Evolutionary conservation across 2,329 filamentous ascomycete genomes (phyloP).

Genomic region (Aspergillus sp.): DNA sequence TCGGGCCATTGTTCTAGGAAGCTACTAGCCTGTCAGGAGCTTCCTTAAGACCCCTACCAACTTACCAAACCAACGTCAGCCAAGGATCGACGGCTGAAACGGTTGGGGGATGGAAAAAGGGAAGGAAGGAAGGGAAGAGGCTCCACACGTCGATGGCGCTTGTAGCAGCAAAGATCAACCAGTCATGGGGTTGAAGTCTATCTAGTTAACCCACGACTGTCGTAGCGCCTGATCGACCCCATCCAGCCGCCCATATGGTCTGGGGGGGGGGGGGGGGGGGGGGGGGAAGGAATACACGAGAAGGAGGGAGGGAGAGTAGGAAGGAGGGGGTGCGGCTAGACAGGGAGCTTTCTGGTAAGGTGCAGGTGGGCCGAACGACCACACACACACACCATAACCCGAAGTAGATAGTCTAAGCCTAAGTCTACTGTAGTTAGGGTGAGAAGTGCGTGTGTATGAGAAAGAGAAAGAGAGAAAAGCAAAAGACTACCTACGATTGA

Average conservation of each 20-base stretch:
- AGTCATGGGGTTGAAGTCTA: neutral
- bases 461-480: too few species aligned
- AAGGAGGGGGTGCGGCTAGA: too few species aligned
- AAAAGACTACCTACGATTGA: too few species aligned
- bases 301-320: too few species aligned
- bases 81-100: constrained; percentile 20
- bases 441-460: too few species aligned
- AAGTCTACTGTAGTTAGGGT: too few species aligned
- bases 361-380: neutral
- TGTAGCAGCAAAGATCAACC: neutral
- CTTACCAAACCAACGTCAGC: constrained; percentile 14
- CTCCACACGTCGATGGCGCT: neutral
- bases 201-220: neutral
- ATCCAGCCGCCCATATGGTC: neutral
- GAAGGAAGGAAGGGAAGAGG: neutral
- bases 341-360: neutral
- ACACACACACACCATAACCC: neutral
- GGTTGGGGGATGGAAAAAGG: constrained; percentile 4
- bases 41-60: neutral
- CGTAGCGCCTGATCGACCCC: neutral
- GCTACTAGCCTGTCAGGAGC: neutral
- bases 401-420: too few species aligned
- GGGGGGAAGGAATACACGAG: too few species aligned
- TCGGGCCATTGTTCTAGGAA: neutral
- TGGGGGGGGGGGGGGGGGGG: too few species aligned